phyloP scores from a whole-genome alignment of 2,329 filamentous ascomycete species.

The Nakataea oryzae region DNA sequence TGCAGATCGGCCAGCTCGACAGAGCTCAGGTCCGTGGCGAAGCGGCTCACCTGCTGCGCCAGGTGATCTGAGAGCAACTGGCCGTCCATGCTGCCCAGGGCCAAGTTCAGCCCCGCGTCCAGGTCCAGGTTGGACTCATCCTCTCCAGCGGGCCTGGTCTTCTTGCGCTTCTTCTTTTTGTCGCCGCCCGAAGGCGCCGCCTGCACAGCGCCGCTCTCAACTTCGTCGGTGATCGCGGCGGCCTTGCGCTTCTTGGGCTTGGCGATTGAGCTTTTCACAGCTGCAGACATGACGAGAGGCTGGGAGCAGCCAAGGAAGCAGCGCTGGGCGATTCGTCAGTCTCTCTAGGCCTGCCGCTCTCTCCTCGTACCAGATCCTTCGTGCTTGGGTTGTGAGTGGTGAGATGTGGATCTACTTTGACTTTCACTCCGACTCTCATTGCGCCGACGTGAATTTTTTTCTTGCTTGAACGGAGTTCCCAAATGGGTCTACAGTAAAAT shows the following conservation, averaged over 20 bases:
- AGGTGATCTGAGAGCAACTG: slow-evolving; percentile 78
- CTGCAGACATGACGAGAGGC: neutral
- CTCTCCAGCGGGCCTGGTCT: neutral
- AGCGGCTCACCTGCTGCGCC: slow-evolving; percentile 66
- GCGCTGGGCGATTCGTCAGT: neutral
- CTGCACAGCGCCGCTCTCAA: slow-evolving; percentile 19
- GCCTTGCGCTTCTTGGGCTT: slow-evolving; percentile 34
- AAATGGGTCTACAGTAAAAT: too few relatives aligned
- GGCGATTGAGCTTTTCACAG: slow-evolving; percentile 2
- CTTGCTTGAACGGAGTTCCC: neutral
- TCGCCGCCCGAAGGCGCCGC: slow-evolving; percentile 16
- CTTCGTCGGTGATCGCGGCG: neutral
- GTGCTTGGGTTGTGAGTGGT: neutral
- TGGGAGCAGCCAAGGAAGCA: neutral
- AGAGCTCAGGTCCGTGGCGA: slow-evolving; percentile 68
- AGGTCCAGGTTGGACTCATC: slow-evolving; percentile 50
- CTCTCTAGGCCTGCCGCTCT: neutral
- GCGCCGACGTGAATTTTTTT: neutral
- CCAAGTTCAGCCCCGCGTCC: slow-evolving; percentile 66
- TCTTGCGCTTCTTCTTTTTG: slow-evolving; percentile 42
- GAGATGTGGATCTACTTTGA: neutral
- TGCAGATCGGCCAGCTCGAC: slow-evolving; percentile 79
- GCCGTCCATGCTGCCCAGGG: slow-evolving; percentile 74
- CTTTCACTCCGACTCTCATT: neutral
- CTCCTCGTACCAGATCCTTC: neutral